Percentiles rank a stretch among this genome's conserved stretches.
These are phyloP conservation scores for Macadamia integrifolia DNA, from an alignment of 164 flowering plant genomes.

Conservation along the genomic window DNA sequence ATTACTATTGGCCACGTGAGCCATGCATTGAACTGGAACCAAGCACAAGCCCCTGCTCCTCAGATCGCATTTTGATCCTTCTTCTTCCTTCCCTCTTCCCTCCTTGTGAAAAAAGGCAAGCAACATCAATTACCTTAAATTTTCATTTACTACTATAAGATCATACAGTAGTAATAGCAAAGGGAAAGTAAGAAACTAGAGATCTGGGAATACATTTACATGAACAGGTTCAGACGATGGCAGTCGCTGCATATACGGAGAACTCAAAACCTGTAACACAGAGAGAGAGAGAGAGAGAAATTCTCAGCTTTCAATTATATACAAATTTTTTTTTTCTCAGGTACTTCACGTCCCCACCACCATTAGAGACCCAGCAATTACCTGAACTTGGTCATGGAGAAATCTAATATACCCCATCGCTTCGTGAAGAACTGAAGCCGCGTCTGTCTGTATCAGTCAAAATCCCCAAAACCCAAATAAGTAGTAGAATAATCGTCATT, in stretches of 20 bases:
- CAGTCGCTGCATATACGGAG: conserved; percentile 51
- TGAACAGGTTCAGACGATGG: conserved; percentile 22
- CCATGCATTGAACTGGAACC: conserved; percentile 54
- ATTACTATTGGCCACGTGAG: conserved; percentile 47
- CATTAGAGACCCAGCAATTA: conserved; percentile 1
- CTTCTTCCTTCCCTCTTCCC: conserved; percentile 22
- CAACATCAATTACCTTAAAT: neutral
- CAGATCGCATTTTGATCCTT: conserved; percentile 31
- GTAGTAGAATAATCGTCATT: too few species aligned
- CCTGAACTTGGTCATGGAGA: conserved; percentile 84
- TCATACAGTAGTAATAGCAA: too few species aligned
- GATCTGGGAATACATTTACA: neutral
- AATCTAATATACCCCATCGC: conserved; percentile 86
- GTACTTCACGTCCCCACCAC: too few species aligned
- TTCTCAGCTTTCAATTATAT: too few species aligned
- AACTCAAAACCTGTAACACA: conserved; percentile 37
- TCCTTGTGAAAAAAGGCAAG: conserved; percentile 7
- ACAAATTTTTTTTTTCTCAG: neutral
- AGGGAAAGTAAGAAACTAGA: neutral
- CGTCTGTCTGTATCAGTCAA: conserved; percentile 65
- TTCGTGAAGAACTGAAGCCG: conserved; percentile 91
- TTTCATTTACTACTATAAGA: too few species aligned
- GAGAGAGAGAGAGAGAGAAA: neutral
- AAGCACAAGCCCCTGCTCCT: conserved; percentile 74
- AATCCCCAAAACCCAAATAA: conserved; percentile 1